Percentiles rank a stretch among this genome's conserved stretches.
These are phyloP conservation scores for Teratosphaeria gauchensis DNA, from an alignment of 2,329 filamentous ascomycete species.

Conservation along the genomic window DNA sequence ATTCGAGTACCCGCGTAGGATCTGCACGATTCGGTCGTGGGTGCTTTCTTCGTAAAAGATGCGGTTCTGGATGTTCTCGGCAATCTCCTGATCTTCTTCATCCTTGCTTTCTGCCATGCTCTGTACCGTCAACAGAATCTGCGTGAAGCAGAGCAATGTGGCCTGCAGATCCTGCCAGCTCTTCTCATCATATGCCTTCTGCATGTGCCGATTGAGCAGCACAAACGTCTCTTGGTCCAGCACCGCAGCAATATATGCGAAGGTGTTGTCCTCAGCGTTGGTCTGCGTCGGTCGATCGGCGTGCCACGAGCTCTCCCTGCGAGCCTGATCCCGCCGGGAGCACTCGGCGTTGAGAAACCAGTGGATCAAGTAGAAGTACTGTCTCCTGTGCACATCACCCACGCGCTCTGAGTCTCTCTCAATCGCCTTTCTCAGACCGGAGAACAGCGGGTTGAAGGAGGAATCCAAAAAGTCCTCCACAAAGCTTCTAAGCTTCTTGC, in stretches of 20 bases:
- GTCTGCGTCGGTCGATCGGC: conserved; percentile 25
- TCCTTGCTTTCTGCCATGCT: conserved; percentile 77
- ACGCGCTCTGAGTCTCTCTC: conserved; percentile 82
- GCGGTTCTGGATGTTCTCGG: conserved; percentile 89
- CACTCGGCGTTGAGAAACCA: conserved; percentile 85
- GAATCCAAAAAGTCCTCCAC: conserved; percentile 91
- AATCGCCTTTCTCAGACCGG: conserved; percentile 76
- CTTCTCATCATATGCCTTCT: conserved; percentile 69
- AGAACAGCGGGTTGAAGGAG: conserved; percentile 82
- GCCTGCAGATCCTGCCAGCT: conserved; percentile 80
- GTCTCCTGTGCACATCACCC: conserved; percentile 63
- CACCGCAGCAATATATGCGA: conserved; percentile 77
- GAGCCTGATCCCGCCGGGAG: conserved; percentile 47
- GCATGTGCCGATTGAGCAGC: conserved; percentile 73
- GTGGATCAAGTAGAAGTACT: conserved; percentile 84
- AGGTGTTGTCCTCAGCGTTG: conserved; percentile 56
- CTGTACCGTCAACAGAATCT: conserved; percentile 77
- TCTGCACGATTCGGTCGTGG: conserved; percentile 73
- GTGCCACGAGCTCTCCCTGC: conserved; percentile 33
- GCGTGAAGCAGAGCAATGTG: conserved; percentile 87
- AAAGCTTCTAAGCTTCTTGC: conserved; percentile 67
- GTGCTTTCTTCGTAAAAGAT: conserved; percentile 98
- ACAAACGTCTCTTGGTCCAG: conserved; percentile 94
- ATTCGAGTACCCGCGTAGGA: conserved; percentile 79
- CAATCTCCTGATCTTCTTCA: conserved; percentile 95